Percentiles rank a stretch among this genome's conserved stretches.
phyloP scores from a whole-genome alignment of 805 yeast species.

The Monosporozyma yasuniensis region DNA sequence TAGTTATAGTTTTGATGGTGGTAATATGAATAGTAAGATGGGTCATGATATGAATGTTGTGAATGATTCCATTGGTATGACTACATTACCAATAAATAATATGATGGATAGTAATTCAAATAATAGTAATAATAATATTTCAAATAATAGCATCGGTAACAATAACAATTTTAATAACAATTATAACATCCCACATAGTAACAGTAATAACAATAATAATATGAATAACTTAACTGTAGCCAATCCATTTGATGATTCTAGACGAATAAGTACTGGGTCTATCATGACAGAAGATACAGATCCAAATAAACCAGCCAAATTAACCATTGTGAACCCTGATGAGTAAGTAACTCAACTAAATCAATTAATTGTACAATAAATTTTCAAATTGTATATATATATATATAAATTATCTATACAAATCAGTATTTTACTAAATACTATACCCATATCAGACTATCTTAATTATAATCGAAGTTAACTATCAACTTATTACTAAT shows the following conservation, averaged over 20 bases:
- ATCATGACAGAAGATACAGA: slow-evolving; percentile 63
- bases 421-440: background rate
- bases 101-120: background rate
- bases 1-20: slow-evolving; percentile 1
- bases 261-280: slow-evolving; percentile 78
- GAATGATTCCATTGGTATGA: background rate
- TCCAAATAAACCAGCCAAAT: slow-evolving; percentile 44
- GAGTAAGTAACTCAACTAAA: too few species aligned
- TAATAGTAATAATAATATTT: background rate
- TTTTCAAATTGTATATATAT: background rate
- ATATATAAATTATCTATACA: background rate
- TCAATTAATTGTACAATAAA: background rate
- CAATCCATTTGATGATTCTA: slow-evolving; percentile 70
- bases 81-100: slow-evolving; percentile 3
- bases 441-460: background rate
- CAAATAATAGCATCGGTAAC: background rate
- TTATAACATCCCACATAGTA: background rate
- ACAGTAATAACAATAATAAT: slow-evolving; percentile 4
- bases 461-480: too few species aligned
- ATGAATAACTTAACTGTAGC: slow-evolving; percentile 19
- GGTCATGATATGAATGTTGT: background rate
- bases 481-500: background rate
- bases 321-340: slow-evolving; percentile 87
- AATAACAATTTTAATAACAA: background rate
- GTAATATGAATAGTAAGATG: slow-evolving; percentile 3